Base-by-base conservation (phyloP, 2,329 filamentous ascomycete species). In the Arthrobotrys musiformis region DNA sequence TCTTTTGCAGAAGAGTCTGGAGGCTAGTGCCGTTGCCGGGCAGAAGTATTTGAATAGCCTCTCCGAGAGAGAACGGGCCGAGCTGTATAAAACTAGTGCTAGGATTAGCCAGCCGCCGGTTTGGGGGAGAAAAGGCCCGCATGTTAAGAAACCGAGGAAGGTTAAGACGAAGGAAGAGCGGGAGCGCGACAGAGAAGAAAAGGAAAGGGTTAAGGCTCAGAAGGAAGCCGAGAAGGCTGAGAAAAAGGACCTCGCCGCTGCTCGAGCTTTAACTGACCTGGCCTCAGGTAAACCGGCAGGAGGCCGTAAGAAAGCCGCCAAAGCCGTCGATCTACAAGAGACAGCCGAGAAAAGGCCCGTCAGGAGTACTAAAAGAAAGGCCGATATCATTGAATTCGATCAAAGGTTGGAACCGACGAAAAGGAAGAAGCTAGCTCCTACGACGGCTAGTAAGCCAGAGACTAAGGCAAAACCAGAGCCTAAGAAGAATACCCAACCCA, bases 51-150 rank as follows among this genome's bases (percentile, higher is more conserved):
- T 63, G 33, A 42, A 68, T 4, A 46, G 19, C 0, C 48, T 75
- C 35, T 33, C 70, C 8, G 70, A 69, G 24, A 75, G 50, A 22
- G 35, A 69, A 46, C 61, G 62, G 28, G 35, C 63, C 26, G 63
- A 75, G 9, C 50, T 69, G 35, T 56, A 54, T 15, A 68, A 64
- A n/a, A 60, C 63, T 22, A 69, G 63, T 40, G 50, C 64, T 26
- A 56, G 60, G 19, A 60, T 77, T 15, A 69, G 66, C n/a, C 72
- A 77, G 37, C 64, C 72, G 33, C 72, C 64, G 4, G 72, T 77
- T 17, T 77, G 72, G 72, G 72, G 72, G 5, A 52, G 72, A n/a
- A 77, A 77, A 26, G 72, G 72, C 0, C 72, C 72, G 7, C 72
- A 77, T 40, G 19, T 70, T 11, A 77, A 77, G 66, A 77, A 70